Percentiles rank a stretch among this genome's conserved stretches.
Evolutionary conservation across 1,284 basidiomycete genomes (phyloP).

Genomic region (Laetiporus sulphureus): DNA sequence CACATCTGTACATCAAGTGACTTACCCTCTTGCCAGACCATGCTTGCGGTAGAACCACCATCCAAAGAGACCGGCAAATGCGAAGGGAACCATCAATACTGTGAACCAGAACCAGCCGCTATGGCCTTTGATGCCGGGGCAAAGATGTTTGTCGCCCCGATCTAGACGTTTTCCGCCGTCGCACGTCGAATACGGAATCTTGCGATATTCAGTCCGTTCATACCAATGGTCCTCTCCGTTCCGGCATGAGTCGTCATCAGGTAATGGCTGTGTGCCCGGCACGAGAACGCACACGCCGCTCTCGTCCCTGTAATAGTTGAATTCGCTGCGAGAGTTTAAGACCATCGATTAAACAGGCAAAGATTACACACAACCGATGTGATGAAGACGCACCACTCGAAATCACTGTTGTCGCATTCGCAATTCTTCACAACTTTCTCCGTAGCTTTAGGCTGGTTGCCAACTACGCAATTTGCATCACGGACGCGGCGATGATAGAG

Average conservation of each 20-base stretch:
- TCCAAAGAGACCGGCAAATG: slow-evolving; percentile 64
- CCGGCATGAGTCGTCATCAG: slow-evolving; percentile 55
- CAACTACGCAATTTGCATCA: slow-evolving; percentile 79
- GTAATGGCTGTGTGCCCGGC: slow-evolving; percentile 56
- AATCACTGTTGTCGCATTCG: slow-evolving; percentile 67
- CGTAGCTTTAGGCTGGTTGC: slow-evolving; percentile 50
- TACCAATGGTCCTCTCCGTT: slow-evolving; percentile 78
- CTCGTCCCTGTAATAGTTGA: slow-evolving; percentile 73
- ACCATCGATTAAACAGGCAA: background rate
- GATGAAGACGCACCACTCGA: slow-evolving; percentile 72
- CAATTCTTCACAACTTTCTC: slow-evolving; percentile 65
- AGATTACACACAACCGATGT: background rate
- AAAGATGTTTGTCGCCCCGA: slow-evolving; percentile 63
- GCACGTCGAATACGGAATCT: slow-evolving; percentile 83
- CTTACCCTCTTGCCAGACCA: slow-evolving; percentile 67
- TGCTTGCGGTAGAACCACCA: slow-evolving; percentile 76
- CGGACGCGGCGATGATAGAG: slow-evolving; percentile 83
- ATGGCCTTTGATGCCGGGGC: slow-evolving; percentile 72
- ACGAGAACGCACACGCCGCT: slow-evolving; percentile 72
- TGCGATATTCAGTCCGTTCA: slow-evolving; percentile 83
- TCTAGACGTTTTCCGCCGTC: slow-evolving; percentile 72
- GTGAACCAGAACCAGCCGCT: slow-evolving; percentile 79
- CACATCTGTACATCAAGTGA: slow-evolving; percentile 9
- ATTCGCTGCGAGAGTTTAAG: slow-evolving; percentile 55
- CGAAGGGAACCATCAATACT: slow-evolving; percentile 68